Conservation (phyloP, 176 grass and related monocot species). For the Carex parvula region DNA sequence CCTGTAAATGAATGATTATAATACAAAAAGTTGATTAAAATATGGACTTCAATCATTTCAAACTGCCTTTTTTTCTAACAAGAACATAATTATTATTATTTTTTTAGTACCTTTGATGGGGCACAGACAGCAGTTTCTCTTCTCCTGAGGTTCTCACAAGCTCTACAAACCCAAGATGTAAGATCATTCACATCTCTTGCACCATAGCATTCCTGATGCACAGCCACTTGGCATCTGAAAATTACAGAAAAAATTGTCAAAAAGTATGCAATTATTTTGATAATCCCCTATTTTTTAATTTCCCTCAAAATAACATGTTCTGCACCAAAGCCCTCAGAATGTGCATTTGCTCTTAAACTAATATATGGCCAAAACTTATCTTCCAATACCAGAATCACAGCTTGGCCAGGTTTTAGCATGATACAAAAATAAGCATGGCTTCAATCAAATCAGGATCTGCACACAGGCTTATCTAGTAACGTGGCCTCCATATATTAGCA, state of each 20-base stretch:
- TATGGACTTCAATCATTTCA: background rate
- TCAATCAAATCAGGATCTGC: background rate
- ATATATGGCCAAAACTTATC: background rate
- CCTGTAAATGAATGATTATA: background rate
- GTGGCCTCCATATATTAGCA: background rate
- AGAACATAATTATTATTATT: background rate
- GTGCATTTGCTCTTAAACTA: background rate
- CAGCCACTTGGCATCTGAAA: slow-evolving; percentile 85
- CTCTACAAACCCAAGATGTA: slow-evolving; percentile 87
- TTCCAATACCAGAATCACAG: background rate
- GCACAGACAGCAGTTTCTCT: slow-evolving; percentile 78
- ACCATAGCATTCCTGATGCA: slow-evolving; percentile 97
- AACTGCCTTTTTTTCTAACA: background rate
- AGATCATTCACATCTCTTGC: slow-evolving; percentile 56
- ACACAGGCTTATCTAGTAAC: background rate
- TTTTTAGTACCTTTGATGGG: slow-evolving; percentile 71
- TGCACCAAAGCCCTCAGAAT: background rate
- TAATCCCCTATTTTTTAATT: background rate
- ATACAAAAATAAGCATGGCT: background rate
- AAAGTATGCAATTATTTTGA: background rate
- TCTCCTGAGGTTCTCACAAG: slow-evolving; percentile 61
- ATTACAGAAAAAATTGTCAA: slow-evolving; percentile 1
- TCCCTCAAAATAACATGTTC: background rate
- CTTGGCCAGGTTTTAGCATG: background rate
- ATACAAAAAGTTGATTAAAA: background rate